phyloP scores from a whole-genome alignment of 768 basidiomycete species.

The Galerina sulciceps region DNA sequence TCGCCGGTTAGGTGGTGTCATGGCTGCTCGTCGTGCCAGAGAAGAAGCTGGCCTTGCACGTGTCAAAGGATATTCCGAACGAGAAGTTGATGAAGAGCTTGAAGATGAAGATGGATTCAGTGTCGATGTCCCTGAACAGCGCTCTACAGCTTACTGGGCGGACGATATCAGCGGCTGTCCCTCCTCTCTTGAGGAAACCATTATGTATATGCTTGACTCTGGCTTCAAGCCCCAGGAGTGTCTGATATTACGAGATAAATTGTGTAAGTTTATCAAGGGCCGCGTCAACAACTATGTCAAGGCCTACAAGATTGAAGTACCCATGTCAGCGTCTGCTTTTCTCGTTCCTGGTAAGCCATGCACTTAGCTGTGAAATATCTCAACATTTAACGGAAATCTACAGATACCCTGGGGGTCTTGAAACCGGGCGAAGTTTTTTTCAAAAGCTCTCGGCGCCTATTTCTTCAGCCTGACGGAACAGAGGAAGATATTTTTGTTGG shows the following conservation, averaged over 20 bases:
- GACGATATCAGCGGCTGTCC: constrained; percentile 67
- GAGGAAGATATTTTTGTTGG: constrained; percentile 56
- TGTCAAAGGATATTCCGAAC: constrained; percentile 45
- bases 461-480: constrained; percentile 45
- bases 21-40: constrained; percentile 41
- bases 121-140: constrained; percentile 31
- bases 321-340: constrained; percentile 64
- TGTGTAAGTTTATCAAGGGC: constrained; percentile 50
- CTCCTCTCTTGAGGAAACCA: constrained; percentile 65
- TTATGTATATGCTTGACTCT: constrained; percentile 58
- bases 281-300: constrained; percentile 44
- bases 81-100: constrained; percentile 37
- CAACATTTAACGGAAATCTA: neutral
- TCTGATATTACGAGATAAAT: constrained; percentile 56
- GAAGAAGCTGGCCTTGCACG: constrained; percentile 44
- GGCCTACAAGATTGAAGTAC: constrained; percentile 53
- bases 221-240: constrained; percentile 59
- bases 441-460: constrained; percentile 48
- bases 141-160: constrained; percentile 72
- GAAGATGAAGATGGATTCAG: constrained; percentile 39
- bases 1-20: constrained; percentile 42
- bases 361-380: neutral
- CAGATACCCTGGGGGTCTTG: constrained; percentile 60
- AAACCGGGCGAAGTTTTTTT: constrained; percentile 61
- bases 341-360: constrained; percentile 55